Percentiles rank a stretch among this genome's conserved stretches.
Evolutionary conservation across 305 asterid species (phyloP).

Genomic region (Ilex paraguariensis): DNA sequence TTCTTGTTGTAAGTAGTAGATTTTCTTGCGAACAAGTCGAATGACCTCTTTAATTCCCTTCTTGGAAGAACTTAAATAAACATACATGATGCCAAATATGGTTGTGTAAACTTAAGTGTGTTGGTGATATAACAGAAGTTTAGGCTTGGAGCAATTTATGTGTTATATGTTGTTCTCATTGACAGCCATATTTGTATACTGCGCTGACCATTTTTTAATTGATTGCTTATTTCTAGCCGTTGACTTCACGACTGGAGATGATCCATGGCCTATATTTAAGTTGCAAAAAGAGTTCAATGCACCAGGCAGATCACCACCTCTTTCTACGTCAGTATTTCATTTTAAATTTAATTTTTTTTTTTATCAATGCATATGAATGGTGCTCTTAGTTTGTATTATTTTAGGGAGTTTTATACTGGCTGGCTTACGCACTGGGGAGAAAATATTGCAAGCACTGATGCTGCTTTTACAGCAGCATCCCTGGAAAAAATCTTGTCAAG

Average conservation of each 20-base stretch:
- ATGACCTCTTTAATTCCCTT: too few relatives aligned
- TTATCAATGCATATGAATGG: conserved; percentile 3
- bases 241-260: conserved; percentile 83
- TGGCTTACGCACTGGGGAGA: conserved; percentile 99
- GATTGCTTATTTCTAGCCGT: conserved; percentile 45
- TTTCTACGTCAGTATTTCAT: conserved; percentile 61
- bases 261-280: conserved; percentile 74
- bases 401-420: conserved; percentile 91
- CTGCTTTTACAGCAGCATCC: conserved; percentile 56
- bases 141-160: conserved; percentile 1
- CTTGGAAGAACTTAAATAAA: too few relatives aligned
- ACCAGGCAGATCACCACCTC: conserved; percentile 91
- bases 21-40: too few relatives aligned
- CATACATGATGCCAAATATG: too few relatives aligned
- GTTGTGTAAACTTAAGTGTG: too few relatives aligned
- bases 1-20: too few relatives aligned
- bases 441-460: conserved; percentile 72
- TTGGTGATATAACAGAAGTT: background rate
- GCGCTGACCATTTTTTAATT: background rate
- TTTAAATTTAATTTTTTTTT: conserved; percentile 2
- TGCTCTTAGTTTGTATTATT: conserved; percentile 17
- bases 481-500: conserved; percentile 69
- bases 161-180: background rate
- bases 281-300: conserved; percentile 82
- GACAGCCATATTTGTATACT: background rate